A percentile compares a stretch with the other conserved stretches of the same genome.
phyloP scores from a whole-genome alignment of 2,329 filamentous ascomycete genomes.

The Cordyceps farinosa region DNA sequence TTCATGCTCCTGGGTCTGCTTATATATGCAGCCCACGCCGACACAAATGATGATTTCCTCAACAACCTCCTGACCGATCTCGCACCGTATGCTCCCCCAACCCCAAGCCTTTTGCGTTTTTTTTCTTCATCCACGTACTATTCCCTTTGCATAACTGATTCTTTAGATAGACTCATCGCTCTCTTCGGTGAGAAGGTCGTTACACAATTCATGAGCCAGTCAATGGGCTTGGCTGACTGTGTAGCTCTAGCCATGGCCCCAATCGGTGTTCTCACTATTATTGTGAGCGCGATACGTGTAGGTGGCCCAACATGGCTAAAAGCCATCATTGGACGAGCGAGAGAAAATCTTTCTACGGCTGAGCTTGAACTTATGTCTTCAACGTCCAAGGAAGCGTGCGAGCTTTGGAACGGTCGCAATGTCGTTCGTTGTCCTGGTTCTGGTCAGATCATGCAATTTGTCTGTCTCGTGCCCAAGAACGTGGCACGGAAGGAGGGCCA shows the following conservation, averaged over 20 bases:
- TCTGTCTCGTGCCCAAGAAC: constrained; percentile 16
- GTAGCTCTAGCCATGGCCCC: constrained; percentile 46
- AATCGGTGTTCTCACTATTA: constrained; percentile 41
- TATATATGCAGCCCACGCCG: too few relatives aligned
- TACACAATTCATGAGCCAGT: constrained; percentile 46
- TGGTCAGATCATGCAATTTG: constrained; percentile 21
- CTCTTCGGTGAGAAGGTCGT: constrained; percentile 45
- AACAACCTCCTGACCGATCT: too few relatives aligned
- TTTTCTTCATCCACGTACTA: too few relatives aligned
- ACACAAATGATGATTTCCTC: too few relatives aligned
- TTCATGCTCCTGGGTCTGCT: too few relatives aligned
- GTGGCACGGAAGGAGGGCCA: background rate
- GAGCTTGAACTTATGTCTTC: constrained; percentile 45
- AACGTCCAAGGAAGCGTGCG: constrained; percentile 42
- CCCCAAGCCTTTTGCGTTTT: too few relatives aligned
- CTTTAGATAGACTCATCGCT: constrained; percentile 17
- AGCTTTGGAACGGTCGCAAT: constrained; percentile 41
- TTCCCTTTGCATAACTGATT: background rate
- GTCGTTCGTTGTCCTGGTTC: constrained; percentile 28
- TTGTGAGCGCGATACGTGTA: constrained; percentile 43
- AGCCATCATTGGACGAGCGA: constrained; percentile 42
- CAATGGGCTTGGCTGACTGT: constrained; percentile 38
- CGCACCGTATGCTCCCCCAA: too few relatives aligned
- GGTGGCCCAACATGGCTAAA: constrained; percentile 40
- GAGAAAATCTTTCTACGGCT: constrained; percentile 38